phyloP scores from a whole-genome alignment of 176 grass and related monocot species.

The Oryza meridionalis region DNA sequence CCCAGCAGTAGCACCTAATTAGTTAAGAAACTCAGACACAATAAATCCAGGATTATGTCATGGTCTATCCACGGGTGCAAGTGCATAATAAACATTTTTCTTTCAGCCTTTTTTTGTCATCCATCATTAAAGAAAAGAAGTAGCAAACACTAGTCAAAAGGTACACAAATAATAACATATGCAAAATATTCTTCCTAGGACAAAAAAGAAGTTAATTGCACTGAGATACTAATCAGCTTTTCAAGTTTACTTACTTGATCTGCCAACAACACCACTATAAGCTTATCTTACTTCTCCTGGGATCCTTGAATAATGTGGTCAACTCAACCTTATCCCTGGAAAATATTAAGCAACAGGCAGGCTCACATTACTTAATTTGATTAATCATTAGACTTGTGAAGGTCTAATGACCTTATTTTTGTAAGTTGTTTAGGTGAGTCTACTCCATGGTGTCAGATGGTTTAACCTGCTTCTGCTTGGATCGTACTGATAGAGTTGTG shows the following conservation, averaged over 20 bases:
- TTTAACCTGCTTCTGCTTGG: slow-evolving; percentile 59
- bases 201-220: slow-evolving; percentile 23
- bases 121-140: slow-evolving; percentile 28
- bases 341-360: slow-evolving; percentile 42
- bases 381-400: slow-evolving; percentile 52
- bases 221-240: slow-evolving; percentile 28
- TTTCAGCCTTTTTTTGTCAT: slow-evolving; percentile 18
- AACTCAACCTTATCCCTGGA: slow-evolving; percentile 53
- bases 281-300: slow-evolving; percentile 34
- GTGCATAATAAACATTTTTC: slow-evolving; percentile 22
- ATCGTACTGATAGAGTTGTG: slow-evolving; percentile 51
- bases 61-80: slow-evolving; percentile 38
- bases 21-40: slow-evolving; percentile 29
- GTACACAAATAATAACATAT: neutral
- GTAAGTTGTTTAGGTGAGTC: slow-evolving; percentile 91
- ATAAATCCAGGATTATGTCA: slow-evolving; percentile 53
- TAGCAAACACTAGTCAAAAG: slow-evolving; percentile 50
- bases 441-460: slow-evolving; percentile 74
- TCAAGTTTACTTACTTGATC: slow-evolving; percentile 41
- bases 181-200: slow-evolving; percentile 33
- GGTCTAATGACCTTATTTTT: slow-evolving; percentile 49
- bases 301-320: slow-evolving; percentile 53
- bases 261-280: slow-evolving; percentile 57
- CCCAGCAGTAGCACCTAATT: neutral
- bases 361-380: slow-evolving; percentile 24